These are phyloP conservation scores for Rhodamnia argentea DNA, from an alignment of 345 rosid genomes.

Conservation along the genomic window DNA sequence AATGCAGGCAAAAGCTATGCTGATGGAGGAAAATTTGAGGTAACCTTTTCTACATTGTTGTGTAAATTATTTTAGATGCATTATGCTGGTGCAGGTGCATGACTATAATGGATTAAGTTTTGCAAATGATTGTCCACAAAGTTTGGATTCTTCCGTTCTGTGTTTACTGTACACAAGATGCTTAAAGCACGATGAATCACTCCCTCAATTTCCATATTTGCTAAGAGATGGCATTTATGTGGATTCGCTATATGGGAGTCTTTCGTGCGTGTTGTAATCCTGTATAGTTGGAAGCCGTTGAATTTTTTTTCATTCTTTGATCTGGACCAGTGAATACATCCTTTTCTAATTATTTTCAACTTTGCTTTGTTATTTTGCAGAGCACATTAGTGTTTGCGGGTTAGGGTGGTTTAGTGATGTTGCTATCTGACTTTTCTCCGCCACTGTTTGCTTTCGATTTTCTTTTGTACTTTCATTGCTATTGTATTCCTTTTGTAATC, in stretches of 20 bases:
- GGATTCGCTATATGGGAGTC: neutral
- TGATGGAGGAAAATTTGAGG: conserved; percentile 24
- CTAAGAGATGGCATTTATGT: neutral
- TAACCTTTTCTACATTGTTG: neutral
- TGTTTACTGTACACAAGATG: neutral
- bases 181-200: neutral
- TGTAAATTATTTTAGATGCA: neutral
- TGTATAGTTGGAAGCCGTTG: neutral
- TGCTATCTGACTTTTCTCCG: neutral
- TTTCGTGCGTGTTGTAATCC: neutral
- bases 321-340: neutral
- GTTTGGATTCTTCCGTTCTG: neutral
- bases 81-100: neutral
- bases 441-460: neutral
- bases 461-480: neutral
- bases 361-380: neutral
- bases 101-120: neutral
- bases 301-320: neutral
- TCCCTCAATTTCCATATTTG: neutral
- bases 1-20: conserved; percentile 1
- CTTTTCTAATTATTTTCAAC: neutral
- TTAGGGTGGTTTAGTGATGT: neutral
- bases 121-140: neutral
- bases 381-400: neutral
- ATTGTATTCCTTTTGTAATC: neutral